These are phyloP conservation scores for Bocquillonia castaneifolia DNA, from an alignment of 441 rosid genomes.

Conservation along the genomic window DNA sequence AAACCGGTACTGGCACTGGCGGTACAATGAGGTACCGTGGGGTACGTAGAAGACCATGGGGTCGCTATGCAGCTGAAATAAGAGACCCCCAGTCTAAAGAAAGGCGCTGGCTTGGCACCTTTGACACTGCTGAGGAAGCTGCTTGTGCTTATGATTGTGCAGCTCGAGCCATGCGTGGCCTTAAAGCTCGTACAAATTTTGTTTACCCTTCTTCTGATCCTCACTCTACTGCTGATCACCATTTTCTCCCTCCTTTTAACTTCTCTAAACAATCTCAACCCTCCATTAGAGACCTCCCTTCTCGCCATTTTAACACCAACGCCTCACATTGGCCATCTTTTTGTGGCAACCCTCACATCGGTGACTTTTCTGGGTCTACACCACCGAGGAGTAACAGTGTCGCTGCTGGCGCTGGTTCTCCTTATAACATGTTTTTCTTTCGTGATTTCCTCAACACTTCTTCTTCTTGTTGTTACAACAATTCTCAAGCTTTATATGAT, in stretches of 20 bases:
- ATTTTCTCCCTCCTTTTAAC: conserved; percentile 26
- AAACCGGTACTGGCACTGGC: conserved; percentile 20
- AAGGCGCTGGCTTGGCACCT: conserved; percentile 92
- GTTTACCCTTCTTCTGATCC: conserved; percentile 44
- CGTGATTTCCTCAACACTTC: conserved; percentile 46
- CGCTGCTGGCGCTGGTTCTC: conserved; percentile 12
- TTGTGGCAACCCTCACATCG: conserved; percentile 3
- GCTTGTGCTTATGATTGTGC: conserved; percentile 90
- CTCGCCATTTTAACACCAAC: conserved; percentile 11
- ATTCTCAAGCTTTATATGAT: conserved; percentile 13
- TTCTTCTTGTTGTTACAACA: conserved; percentile 18
- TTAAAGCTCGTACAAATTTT: conserved; percentile 84
- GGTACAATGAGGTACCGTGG: conserved; percentile 79
- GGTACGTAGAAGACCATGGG: conserved; percentile 91
- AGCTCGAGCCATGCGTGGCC: conserved; percentile 78
- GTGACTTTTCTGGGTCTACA: conserved; percentile 9
- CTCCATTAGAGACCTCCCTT: conserved; percentile 18
- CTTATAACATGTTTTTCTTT: conserved; percentile 35
- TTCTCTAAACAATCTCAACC: conserved; percentile 30
- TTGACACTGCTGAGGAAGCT: conserved; percentile 93
- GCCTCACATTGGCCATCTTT: conserved; percentile 20
- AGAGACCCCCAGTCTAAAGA: conserved; percentile 84
- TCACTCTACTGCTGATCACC: conserved; percentile 18
- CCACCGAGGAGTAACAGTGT: conserved; percentile 19
- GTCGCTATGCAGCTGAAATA: conserved; percentile 95